A percentile compares a stretch with the other conserved stretches of the same genome.
These are phyloP conservation scores for Cornus florida DNA, from an alignment of 148 eudicot genomes.

Conservation along the genomic window DNA sequence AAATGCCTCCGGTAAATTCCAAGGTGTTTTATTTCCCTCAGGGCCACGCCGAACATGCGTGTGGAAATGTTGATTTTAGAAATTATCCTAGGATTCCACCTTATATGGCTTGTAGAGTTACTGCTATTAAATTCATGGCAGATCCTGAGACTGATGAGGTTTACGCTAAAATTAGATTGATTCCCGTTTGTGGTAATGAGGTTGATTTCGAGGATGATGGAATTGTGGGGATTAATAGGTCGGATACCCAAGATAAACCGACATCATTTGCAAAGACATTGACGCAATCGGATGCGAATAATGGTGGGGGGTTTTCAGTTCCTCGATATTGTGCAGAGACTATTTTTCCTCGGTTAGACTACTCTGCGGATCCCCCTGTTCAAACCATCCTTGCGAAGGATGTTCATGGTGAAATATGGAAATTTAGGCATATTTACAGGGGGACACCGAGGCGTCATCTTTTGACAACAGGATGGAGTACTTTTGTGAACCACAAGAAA, in stretches of 20 bases:
- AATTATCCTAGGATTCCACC: constrained; percentile 59
- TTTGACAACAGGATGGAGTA: constrained; percentile 94
- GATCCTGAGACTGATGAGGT: constrained; percentile 91
- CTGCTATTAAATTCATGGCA: constrained; percentile 65
- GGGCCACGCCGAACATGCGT: constrained; percentile 86
- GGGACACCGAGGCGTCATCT: constrained; percentile 95
- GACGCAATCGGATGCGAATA: constrained; percentile 93
- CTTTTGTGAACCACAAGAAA: constrained; percentile 92
- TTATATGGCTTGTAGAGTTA: constrained; percentile 59
- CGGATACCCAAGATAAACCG: constrained; percentile 63
- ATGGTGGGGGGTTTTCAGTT: constrained; percentile 96
- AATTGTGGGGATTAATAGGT: constrained; percentile 22
- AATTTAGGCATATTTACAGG: constrained; percentile 83
- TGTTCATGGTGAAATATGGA: constrained; percentile 95
- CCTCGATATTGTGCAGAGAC: constrained; percentile 96
- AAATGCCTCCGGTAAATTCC: constrained; percentile 69
- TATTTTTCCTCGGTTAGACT: constrained; percentile 82
- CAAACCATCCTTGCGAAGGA: constrained; percentile 87
- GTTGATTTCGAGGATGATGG: constrained; percentile 42
- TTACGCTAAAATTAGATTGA: constrained; percentile 56
- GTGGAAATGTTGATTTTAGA: constrained; percentile 58
- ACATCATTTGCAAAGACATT: constrained; percentile 86
- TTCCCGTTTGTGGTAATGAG: constrained; percentile 41
- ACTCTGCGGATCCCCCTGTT: constrained; percentile 84
- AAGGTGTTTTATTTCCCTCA: constrained; percentile 80